Conservation (phyloP, 176 grass and related monocot genomes). For the Pontederia paniculata region DNA sequence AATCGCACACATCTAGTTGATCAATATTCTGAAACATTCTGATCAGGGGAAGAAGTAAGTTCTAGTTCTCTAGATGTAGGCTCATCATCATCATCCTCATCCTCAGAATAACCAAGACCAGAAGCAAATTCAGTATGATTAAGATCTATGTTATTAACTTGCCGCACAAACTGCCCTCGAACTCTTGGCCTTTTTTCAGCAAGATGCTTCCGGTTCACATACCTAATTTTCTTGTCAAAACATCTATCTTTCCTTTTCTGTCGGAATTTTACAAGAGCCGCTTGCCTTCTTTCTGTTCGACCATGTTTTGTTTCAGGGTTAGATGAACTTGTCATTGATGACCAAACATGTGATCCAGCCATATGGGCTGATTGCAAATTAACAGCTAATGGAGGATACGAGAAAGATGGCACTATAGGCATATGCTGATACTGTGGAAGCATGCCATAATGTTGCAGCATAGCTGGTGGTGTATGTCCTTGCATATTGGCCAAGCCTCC, state of each 20-base stretch:
- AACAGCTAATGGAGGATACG: constrained; percentile 39
- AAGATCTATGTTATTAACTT: constrained; percentile 41
- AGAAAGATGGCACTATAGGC: constrained; percentile 46
- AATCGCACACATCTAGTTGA: background rate
- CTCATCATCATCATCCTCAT: constrained; percentile 43
- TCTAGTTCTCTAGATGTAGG: constrained; percentile 53
- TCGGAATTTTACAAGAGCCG: constrained; percentile 88
- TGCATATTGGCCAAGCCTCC: constrained; percentile 44
- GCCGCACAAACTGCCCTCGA: constrained; percentile 86
- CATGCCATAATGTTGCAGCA: constrained; percentile 57
- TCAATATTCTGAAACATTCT: constrained; percentile 14
- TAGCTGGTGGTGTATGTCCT: constrained; percentile 20
- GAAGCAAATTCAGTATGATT: constrained; percentile 23
- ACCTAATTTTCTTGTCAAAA: constrained; percentile 97
- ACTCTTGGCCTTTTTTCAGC: constrained; percentile 81
- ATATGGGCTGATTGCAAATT: constrained; percentile 52
- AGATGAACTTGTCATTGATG: constrained; percentile 32
- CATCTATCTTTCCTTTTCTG: constrained; percentile 83
- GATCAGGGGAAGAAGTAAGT: constrained; percentile 52
- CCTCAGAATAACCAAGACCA: constrained; percentile 65
- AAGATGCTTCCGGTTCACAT: constrained; percentile 69
- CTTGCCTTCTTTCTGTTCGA: constrained; percentile 49
- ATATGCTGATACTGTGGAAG: constrained; percentile 41
- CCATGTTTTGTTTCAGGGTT: constrained; percentile 37
- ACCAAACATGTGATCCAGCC: constrained; percentile 31